Base-by-base conservation (phyloP, 805 yeast species). In the Candida vartiovaarae region DNA sequence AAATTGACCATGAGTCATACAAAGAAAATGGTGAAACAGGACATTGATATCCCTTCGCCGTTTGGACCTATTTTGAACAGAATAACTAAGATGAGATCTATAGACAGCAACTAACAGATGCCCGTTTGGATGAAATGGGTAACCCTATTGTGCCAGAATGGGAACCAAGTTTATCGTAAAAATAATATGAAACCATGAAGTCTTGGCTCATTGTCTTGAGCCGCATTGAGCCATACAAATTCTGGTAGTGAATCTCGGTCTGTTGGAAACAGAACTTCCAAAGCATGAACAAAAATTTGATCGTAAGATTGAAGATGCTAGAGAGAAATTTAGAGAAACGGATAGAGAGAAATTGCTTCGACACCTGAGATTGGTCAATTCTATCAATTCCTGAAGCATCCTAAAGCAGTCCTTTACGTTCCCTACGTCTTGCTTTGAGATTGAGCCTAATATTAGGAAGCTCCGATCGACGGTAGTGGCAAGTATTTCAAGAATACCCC, bases 141-240 rank as follows among this genome's bases (percentile, higher is more conserved):
- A 61, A 66, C 30, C 82, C 83, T 1, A 59, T 68, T 1, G 55
- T 65, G 4, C 70, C 69, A 9, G 75, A 70, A 50, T 71, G 78
- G 76, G 70, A 72, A 48, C 71, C 76, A 4, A 54, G 78, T 11
- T 48, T 64, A 0, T 53, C 68, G 1, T 15, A 15, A 15, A 15
- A 15, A 15, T 60, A 73, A 26, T 61, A 70, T 42, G 54, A 64
- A 5, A 55, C 62, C n/a, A 74, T 85, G 80, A 69, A 84, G 40
- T 66, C 66, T 8, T 87, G 95, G 93, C 65, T 91, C 6, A 67
- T 71, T 5, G 68, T 74, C 39, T 63, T 91, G 28, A 69, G 98
- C 30, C 88, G 85, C 54, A 70, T 85, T 0, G 91, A 97, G 93
- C 46, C 95, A 87, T 63, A 87, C 95, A 1, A 77, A 75, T 53